Evolutionary conservation across 345 rosid species (phyloP), one percentile per base, ranked within the genome.

Genomic region (Eucalyptus virginea): DNA sequence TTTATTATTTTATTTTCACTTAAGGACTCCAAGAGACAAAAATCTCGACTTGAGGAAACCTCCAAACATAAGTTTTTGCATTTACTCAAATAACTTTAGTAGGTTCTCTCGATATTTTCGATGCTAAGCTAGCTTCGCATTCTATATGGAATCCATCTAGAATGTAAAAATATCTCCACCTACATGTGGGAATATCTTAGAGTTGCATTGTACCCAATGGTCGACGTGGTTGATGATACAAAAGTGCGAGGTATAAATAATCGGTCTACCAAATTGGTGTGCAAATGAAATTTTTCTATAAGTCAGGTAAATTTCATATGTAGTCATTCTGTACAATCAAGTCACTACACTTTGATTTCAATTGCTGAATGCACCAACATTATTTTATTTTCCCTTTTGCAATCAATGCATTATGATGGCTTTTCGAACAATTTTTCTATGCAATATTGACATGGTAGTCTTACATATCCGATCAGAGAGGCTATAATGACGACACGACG

Each of bases 301-400:
- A 90, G 45, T 89, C 60, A 9, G 92, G 92, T 48, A 94, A 94
- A 52, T 52, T 52, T 23, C 26, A 19, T 23, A 54, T 89, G 95
- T 94, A 56, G 98, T 96, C 67, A 87, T 62, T 81, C 94, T 95
- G 51, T 98, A 97, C 96, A 94, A 95, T 88, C 89, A 94, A 96
- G 93, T 4, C 1, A 54, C 12, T 9, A 54, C 4, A 54, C 10
- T 54, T 54, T 21, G 26, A 54, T 54, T 54, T 54, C 24, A 4
- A 54, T 19, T 5, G 5, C 26, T 9, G 4, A 5, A 54, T 54
- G 26, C 5, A 21, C 5, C 21, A 54, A 4, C 2, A 2, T 9
- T 54, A 54, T 54, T 21, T 54, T 51, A 0, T 51, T 51, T 51
- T 51, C 54, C 18, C 54, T 16, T 51, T 15, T 8, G 26, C 12